Conservation (phyloP, 345 rosid genomes). For the Barbarea vulgaris region DNA sequence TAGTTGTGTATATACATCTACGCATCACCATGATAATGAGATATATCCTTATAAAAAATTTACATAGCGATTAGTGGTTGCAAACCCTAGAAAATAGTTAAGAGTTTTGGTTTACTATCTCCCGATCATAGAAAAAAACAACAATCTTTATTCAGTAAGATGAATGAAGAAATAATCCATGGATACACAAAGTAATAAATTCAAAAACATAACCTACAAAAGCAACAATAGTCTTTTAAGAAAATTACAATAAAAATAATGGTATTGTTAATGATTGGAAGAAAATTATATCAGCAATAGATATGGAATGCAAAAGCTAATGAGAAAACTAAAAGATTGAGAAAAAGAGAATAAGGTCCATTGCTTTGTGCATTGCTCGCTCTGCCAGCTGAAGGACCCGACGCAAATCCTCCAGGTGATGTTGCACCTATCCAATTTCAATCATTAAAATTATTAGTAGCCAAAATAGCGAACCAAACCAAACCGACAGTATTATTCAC, state of each 20-base stretch:
- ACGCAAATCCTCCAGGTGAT: conserved; percentile 28
- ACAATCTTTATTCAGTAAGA: conserved; percentile 18
- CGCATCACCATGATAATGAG: not conserved
- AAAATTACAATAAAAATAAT: conserved; percentile 8
- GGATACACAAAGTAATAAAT: conserved; percentile 16
- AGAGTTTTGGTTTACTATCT: not conserved
- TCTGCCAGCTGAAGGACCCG: conserved; percentile 10
- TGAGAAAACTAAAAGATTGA: conserved; percentile 15
- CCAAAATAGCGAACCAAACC: not conserved
- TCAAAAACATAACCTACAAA: conserved; percentile 12
- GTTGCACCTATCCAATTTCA: conserved; percentile 23
- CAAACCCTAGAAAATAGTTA: not conserved
- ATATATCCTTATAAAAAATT: not conserved
- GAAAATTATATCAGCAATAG: conserved; percentile 3
- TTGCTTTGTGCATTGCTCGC: conserved; percentile 6
- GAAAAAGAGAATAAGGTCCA: conserved; percentile 29
- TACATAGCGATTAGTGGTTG: not conserved
- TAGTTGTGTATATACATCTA: too few species aligned
- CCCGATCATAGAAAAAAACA: not conserved
- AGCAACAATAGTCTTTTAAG: conserved; percentile 22
- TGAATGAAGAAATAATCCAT: conserved; percentile 27
- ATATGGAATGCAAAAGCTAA: conserved; percentile 25
- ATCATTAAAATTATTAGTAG: not conserved
- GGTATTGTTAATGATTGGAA: not conserved
- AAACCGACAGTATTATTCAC: too few species aligned